Conservation (phyloP, 495 filamentous ascomycete genomes). For the Penicillium cosmopolitanum region DNA sequence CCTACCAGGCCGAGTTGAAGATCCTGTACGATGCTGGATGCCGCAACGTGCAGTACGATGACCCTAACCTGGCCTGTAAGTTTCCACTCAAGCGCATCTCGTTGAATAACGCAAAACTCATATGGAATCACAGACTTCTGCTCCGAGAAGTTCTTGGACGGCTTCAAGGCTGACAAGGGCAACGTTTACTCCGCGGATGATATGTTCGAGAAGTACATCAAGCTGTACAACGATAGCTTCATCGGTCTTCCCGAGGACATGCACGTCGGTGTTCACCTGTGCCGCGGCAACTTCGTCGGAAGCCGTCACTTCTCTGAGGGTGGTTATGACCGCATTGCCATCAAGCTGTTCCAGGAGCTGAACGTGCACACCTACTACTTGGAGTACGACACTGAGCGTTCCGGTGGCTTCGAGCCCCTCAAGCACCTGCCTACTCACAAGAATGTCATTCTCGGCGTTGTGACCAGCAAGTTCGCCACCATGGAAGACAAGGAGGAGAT, state of each 20-base stretch:
- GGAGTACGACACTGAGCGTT: constrained; percentile 77
- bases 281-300: constrained; percentile 80
- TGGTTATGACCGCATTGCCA: constrained; percentile 78
- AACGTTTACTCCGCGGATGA: constrained; percentile 63
- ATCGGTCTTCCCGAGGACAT: constrained; percentile 65
- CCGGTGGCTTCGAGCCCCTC: constrained; percentile 79
- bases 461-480: constrained; percentile 73
- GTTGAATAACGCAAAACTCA: not conserved
- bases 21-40: constrained; percentile 70
- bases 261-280: constrained; percentile 77
- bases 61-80: constrained; percentile 77
- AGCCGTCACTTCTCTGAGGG: constrained; percentile 80
- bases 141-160: constrained; percentile 71
- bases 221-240: constrained; percentile 75
- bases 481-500: constrained; percentile 76
- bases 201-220: constrained; percentile 74
- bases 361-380: constrained; percentile 81
- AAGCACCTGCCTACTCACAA: constrained; percentile 71
- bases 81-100: not conserved
- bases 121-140: constrained; percentile 63
- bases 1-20: constrained; percentile 68
- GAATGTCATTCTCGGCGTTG: constrained; percentile 75
- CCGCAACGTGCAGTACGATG: constrained; percentile 75
- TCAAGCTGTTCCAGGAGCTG: constrained; percentile 75
- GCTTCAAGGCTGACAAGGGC: constrained; percentile 61